A percentile compares a stretch with the other conserved stretches of the same genome.
phyloP scores from a whole-genome alignment of 2,329 filamentous ascomycete genomes.

The Cladosporium sp. region DNA sequence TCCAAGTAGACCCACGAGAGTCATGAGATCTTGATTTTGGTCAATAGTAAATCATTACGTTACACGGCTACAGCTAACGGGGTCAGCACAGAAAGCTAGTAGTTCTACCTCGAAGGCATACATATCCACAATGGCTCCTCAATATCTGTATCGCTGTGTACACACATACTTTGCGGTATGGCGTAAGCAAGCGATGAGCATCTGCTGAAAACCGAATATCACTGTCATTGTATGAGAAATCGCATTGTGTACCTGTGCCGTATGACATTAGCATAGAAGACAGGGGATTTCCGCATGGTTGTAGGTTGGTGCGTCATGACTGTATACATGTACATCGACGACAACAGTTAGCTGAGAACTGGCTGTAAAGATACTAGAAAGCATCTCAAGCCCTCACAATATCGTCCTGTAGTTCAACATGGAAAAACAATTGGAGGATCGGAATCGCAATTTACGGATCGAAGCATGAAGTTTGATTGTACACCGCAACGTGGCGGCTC shows the following conservation, averaged over 20 bases:
- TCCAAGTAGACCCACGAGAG: neutral
- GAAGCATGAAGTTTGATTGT: slow-evolving; percentile 19
- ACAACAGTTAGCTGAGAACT: neutral
- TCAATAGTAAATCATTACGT: neutral
- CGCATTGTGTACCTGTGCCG: neutral
- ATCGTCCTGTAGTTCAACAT: neutral
- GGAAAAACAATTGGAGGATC: neutral
- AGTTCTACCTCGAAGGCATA: neutral
- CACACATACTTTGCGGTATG: neutral
- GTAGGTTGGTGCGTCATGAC: neutral
- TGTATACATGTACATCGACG: neutral
- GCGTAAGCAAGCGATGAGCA: neutral
- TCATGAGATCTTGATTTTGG: neutral
- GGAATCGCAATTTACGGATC: slow-evolving; percentile 14
- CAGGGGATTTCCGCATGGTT: neutral
- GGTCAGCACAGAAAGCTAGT: neutral
- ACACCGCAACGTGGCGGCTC: slow-evolving; percentile 17
- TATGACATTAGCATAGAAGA: neutral
- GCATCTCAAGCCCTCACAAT: neutral
- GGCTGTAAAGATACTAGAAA: neutral
- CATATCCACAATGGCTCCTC: neutral
- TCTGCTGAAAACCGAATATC: neutral
- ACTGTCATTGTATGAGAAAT: neutral
- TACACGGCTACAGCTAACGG: neutral
- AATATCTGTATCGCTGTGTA: neutral